phyloP scores from a whole-genome alignment of 2,329 filamentous ascomycete species.

The Arthrobotrys entomopaga region DNA sequence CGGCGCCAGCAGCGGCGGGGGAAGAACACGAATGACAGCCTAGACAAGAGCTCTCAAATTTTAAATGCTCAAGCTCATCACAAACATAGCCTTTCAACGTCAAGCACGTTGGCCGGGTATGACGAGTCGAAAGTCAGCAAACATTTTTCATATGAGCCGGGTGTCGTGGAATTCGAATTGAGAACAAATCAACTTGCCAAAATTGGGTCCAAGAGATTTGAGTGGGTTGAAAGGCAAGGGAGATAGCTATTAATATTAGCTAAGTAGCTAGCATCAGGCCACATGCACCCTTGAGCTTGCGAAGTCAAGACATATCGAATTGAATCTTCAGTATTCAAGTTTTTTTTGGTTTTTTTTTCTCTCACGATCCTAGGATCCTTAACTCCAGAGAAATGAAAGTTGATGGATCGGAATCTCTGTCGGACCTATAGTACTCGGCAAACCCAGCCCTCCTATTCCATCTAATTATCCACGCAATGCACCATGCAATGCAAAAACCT shows the following conservation, averaged over 20 bases:
- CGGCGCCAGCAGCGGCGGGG: too few relatives aligned
- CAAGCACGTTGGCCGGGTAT: slow-evolving; percentile 7
- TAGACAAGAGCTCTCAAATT: too few relatives aligned
- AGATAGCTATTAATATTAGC: too few relatives aligned
- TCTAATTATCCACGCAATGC: too few relatives aligned
- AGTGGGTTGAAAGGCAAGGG: too few relatives aligned
- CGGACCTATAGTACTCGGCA: too few relatives aligned
- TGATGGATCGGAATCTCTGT: neutral
- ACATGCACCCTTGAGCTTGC: slow-evolving; percentile 2
- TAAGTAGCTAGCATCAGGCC: neutral
- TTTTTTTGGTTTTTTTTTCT: neutral
- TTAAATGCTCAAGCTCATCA: too few relatives aligned
- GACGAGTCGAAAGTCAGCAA: neutral
- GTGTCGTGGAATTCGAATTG: neutral
- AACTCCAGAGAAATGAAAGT: neutral
- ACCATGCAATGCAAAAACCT: too few relatives aligned
- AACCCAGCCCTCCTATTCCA: too few relatives aligned
- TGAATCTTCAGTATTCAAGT: neutral
- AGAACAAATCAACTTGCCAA: neutral
- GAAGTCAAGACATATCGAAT: too few relatives aligned
- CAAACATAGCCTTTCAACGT: too few relatives aligned
- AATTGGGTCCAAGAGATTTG: neutral
- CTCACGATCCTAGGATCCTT: neutral
- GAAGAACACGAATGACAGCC: too few relatives aligned
- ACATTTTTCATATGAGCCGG: neutral